Base-by-base conservation (phyloP, 2,329 filamentous ascomycete species). In the Pseudonectria buxi region DNA sequence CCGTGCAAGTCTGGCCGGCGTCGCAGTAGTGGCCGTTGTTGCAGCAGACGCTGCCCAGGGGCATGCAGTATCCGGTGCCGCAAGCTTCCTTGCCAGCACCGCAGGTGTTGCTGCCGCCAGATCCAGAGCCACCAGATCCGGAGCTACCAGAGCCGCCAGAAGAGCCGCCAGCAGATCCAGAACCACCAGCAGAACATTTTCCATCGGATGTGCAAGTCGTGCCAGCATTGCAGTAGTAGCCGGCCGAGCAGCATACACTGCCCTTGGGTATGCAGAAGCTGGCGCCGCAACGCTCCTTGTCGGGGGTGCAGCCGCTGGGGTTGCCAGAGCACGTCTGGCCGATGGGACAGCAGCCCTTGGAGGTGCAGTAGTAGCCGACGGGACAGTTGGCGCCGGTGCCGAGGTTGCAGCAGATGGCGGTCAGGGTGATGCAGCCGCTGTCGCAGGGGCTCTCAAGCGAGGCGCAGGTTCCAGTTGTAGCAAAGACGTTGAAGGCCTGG, bases 281-380 rank as follows among this genome's bases (percentile, higher is more conserved):
- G 18, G 5, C 27, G 18, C 46, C 47, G 35, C 58, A 61, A 10
- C 44, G 35, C 5, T 40, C 46, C 25, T 54, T 46, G 27, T 47
- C 56, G 0, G 42, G 12, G 7, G 31, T 30, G n/a, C 56, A 59
- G 12, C 48, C 51, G 2, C 43, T 36, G 7, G 54, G 47, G 10
- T 36, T n/a, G n/a, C 58, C 57, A 4, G 46, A 40, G 45, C 59
- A 63, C 14, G 50, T 37, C 33, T 55, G 38, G 32, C 60, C 60
- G n/a, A 43, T 33, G 10, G 43, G 39, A 32, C 59, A 63, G 46
- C 59, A 63, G n/a, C 57, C 57, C 5, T 47, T 42, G 3, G 28
- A 6, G 25, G 45, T 39, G 36, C 59, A 63, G 38, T 51, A 50
- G 14, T 53, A 44, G 6, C 55, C 58, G 10, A 32, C n/a, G 7